Base-by-base conservation (phyloP, 2,329 filamentous ascomycete species). In the Aspergillus intermedius region DNA sequence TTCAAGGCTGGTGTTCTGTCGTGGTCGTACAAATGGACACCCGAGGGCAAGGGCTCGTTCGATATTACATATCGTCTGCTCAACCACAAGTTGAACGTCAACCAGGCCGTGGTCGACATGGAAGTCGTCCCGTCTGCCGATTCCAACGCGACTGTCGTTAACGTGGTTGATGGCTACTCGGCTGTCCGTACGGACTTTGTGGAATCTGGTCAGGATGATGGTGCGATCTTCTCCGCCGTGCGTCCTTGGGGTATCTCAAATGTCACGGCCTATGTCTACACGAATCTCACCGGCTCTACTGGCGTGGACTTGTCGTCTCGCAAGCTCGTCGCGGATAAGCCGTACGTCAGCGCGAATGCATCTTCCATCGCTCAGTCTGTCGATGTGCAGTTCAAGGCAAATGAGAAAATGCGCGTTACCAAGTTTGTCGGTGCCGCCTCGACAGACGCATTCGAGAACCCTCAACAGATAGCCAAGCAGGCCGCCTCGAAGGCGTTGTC, bases 391-490 rank as follows among this genome's bases (percentile, higher is more conserved):
- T 69, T 87, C 5, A 68, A 67, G 25, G 75, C 76, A 2, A 78
- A 79, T 1, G 60, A 78, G 54, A 74, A 75, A 0, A 72, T 79
- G 3, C 78, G 73, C 1, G 66, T 88, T 42, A 78, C 75, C 42
- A 89, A 89, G 59, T 88, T 77, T 54, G 75, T 88, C 13, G 86
- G 86, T 23, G 77, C 75, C 44, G 84, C 86, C 3, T 86, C 84
- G 1, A 78, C 77, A 0, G 86, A 88, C 63, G 84, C 82, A 0
- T 88, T 87, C 58, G 52, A 68, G 0, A 68, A 84, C 52, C 78
- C 84, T 0, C 70, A 78, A 49, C 57, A 63, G 2, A 72, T 75
- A 1, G 86, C 86, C 2, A 72, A 73, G 49, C 62, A 74, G 5
- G 83, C 82, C 2, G 80, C 78, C 0, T 59, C 70, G 5, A 63